phyloP scores from a whole-genome alignment of 2,329 filamentous ascomycete genomes.

The Aschersonia sp. region DNA sequence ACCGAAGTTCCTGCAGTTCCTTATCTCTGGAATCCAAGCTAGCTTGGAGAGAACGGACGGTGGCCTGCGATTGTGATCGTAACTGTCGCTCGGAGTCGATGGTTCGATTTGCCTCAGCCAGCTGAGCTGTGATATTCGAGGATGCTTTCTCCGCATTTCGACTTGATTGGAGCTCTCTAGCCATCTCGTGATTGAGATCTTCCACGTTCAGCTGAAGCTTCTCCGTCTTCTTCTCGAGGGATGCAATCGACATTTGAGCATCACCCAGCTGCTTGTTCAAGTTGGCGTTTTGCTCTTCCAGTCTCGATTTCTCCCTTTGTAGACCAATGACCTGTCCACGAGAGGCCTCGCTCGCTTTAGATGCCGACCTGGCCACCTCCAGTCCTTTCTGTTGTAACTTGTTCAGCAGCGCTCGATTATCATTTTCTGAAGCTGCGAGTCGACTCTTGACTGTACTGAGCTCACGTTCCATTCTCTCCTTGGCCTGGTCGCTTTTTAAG shows the following conservation, averaged over 20 bases:
- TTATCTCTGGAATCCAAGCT: slow-evolving; percentile 67
- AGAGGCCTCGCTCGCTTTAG: slow-evolving; percentile 71
- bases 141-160: slow-evolving; percentile 82
- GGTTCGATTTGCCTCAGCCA: slow-evolving; percentile 79
- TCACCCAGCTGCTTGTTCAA: slow-evolving; percentile 78
- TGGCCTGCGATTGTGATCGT: slow-evolving; percentile 71
- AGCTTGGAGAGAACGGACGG: slow-evolving; percentile 65
- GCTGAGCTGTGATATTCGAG: slow-evolving; percentile 64
- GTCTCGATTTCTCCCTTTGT: slow-evolving; percentile 67
- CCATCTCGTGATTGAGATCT: slow-evolving; percentile 84
- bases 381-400: slow-evolving; percentile 96
- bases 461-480: slow-evolving; percentile 84
- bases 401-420: slow-evolving; percentile 88
- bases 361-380: slow-evolving; percentile 83
- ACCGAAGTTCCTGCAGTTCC: slow-evolving; percentile 68
- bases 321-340: slow-evolving; percentile 62
- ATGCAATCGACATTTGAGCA: slow-evolving; percentile 66
- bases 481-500: slow-evolving; percentile 81
- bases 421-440: slow-evolving; percentile 83
- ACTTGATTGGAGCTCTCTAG: slow-evolving; percentile 76
- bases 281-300: slow-evolving; percentile 71
- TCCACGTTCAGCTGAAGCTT: slow-evolving; percentile 80
- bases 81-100: slow-evolving; percentile 84
- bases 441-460: slow-evolving; percentile 83
- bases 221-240: slow-evolving; percentile 86